A percentile compares a stretch with the other conserved stretches of the same genome.
phyloP scores from a whole-genome alignment of 805 yeast species.

The Sugiyamaella americana region DNA sequence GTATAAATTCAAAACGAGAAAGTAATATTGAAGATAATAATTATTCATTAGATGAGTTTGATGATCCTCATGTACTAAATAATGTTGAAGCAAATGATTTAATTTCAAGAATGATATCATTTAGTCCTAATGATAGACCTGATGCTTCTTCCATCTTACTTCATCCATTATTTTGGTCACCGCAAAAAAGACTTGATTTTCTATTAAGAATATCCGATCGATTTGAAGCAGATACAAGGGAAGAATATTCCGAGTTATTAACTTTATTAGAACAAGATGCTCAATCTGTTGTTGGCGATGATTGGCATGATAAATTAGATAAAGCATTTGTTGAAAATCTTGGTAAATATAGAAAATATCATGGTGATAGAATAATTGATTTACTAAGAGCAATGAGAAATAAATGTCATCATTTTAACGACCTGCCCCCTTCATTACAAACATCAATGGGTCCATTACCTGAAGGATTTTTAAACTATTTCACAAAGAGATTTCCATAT shows the following conservation, averaged over 20 bases:
- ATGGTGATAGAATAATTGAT: conserved; percentile 73
- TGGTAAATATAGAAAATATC: conserved; percentile 87
- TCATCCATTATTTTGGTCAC: conserved; percentile 88
- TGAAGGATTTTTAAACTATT: conserved; percentile 75
- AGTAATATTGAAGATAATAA: conserved; percentile 64
- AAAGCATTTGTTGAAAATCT: conserved; percentile 68
- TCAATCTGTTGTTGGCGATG: conserved; percentile 40
- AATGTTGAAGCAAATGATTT: conserved; percentile 69
- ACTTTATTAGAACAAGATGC: conserved; percentile 50
- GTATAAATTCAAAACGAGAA: conserved; percentile 83
- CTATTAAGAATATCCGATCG: conserved; percentile 83
- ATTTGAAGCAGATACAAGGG: conserved; percentile 77
- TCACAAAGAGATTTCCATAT: conserved; percentile 67
- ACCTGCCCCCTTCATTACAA: conserved; percentile 64
- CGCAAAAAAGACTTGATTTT: conserved; percentile 70
- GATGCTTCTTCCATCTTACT: conserved; percentile 57
- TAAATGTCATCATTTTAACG: conserved; percentile 92
- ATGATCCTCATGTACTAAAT: conserved; percentile 19
- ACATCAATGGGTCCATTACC: conserved; percentile 72
- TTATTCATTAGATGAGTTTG: conserved; percentile 45
- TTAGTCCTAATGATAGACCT: conserved; percentile 66
- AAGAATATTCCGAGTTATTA: conserved; percentile 63
- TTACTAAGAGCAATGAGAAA: conserved; percentile 83
- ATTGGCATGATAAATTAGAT: conserved; percentile 79
- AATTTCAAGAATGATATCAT: conserved; percentile 62